A percentile compares a stretch with the other conserved stretches of the same genome.
These are phyloP conservation scores for Penicillium crustosum DNA, from an alignment of 2,329 filamentous ascomycete species.

Conservation along the genomic window DNA sequence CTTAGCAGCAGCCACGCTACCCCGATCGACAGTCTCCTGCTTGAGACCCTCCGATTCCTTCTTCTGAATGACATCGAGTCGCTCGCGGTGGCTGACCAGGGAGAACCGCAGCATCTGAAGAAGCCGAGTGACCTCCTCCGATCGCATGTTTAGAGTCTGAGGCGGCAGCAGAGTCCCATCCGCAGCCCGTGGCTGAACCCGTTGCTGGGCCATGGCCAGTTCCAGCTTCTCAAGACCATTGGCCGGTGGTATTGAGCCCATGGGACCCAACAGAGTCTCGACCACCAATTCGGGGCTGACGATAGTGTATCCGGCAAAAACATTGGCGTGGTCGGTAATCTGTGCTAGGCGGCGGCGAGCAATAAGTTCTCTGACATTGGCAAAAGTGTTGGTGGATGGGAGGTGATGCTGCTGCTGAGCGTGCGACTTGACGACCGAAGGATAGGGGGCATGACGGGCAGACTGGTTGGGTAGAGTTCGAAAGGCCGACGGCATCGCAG, in stretches of 20 bases:
- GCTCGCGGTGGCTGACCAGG: slow-evolving; percentile 41
- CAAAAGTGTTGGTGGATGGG: slow-evolving; percentile 41
- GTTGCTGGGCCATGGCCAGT: slow-evolving; percentile 46
- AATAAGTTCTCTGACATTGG: slow-evolving; percentile 43
- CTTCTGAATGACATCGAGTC: slow-evolving; percentile 41
- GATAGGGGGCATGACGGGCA: slow-evolving; percentile 40
- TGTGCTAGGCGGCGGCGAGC: slow-evolving; percentile 44
- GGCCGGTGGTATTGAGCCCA: slow-evolving; percentile 41
- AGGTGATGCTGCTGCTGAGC: slow-evolving; percentile 32
- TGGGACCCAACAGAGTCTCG: slow-evolving; percentile 44
- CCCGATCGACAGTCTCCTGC: slow-evolving; percentile 33
- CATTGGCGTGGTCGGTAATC: slow-evolving; percentile 48
- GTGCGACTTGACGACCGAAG: slow-evolving; percentile 39
- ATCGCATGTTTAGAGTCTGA: slow-evolving; percentile 46
- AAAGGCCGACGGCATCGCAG: slow-evolving; percentile 48
- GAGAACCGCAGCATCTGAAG: slow-evolving; percentile 48
- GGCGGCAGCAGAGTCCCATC: slow-evolving; percentile 41
- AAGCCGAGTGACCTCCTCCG: slow-evolving; percentile 44
- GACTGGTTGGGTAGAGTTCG: slow-evolving; percentile 38
- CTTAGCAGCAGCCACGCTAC: slow-evolving; percentile 32
- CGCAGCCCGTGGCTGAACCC: slow-evolving; percentile 40
- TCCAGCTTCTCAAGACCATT: slow-evolving; percentile 46
- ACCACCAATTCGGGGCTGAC: slow-evolving; percentile 46
- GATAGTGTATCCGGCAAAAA: slow-evolving; percentile 46
- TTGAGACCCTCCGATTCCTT: slow-evolving; percentile 38